Base-by-base conservation (phyloP, 108 stramenopile genomes). In the Stephanodiscus minutulus region DNA sequence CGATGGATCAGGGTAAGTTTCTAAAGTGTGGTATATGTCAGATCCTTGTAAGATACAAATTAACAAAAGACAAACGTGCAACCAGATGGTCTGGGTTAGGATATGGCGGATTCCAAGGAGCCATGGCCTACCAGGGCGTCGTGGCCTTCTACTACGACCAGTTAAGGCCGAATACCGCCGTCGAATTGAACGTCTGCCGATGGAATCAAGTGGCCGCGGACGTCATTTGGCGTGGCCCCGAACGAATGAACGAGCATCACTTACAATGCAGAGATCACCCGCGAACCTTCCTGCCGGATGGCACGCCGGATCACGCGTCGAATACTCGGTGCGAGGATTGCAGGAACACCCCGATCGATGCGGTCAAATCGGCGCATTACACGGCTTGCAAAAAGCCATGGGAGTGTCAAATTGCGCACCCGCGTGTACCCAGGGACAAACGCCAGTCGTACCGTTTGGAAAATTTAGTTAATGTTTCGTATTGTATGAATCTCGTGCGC, bases 321-420 rank as follows among this genome's bases (percentile, higher is more conserved):
- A 83, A 87, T 48, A 82, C 74, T 0, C 17, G 66, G 22, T 90
- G 89, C 64, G 68, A 83, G 39, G 89, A 90, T 77, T 90, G 89
- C 69, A 79, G 86, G 24, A 68, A 74, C 39, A 75, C 84, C 21
- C 83, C 86, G 1, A 71, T 90, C 9, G 81, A 82, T 10, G 41
- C 74, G 13, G 80, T 83, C 44, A 86, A 80, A 39, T 86, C 83
- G 17, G 86, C 70, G 21, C 89, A 90, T 73, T 90, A 86, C 60
- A 90, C 89, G 0, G 86, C 86, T 7, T 90, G 89, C 60, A 87
- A 87, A 58, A 90, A 90, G 62, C 89, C 89, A 25, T 90, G 86
- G 86, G 86, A 90, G 73, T 90, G 89, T 59, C 62, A 44, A 33
- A 53, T 86, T 10, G 84, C 87, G 3, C 17, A 76, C 63, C 90